Conservation (phyloP, 257 asterid species). For the Nicotiana sylvestris region DNA sequence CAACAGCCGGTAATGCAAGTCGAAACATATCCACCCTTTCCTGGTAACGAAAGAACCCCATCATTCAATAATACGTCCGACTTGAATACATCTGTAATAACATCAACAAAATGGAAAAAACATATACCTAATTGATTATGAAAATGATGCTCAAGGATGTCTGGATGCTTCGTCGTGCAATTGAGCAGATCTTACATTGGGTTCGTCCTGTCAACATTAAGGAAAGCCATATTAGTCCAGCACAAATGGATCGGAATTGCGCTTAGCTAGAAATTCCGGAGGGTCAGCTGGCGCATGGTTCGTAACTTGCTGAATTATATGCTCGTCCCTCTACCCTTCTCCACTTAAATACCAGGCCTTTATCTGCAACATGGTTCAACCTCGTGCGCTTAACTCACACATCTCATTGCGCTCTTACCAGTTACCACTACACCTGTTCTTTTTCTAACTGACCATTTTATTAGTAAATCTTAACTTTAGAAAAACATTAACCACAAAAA, state of each 20-base stretch:
- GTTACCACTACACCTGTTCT: neutral
- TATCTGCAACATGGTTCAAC: neutral
- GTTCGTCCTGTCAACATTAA: slow-evolving; percentile 62
- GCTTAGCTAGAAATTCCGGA: neutral
- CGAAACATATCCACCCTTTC: neutral
- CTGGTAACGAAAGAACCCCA: slow-evolving; percentile 5
- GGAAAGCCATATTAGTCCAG: neutral
- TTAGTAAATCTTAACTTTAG: neutral
- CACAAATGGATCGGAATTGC: neutral
- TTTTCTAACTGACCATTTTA: neutral
- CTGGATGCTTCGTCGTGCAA: slow-evolving; percentile 78
- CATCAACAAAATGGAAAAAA: neutral
- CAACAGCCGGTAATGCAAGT: neutral
- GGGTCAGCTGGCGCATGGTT: neutral
- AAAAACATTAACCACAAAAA: neutral
- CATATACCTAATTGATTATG: slow-evolving; percentile 17
- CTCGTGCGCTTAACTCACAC: neutral
- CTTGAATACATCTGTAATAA: neutral
- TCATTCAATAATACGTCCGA: neutral
- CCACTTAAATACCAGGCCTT: neutral
- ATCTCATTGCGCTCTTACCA: neutral
- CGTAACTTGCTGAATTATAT: neutral
- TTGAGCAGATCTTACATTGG: slow-evolving; percentile 70
- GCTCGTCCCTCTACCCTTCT: neutral
- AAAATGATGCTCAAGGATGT: slow-evolving; percentile 50